Evolutionary conservation across 129 eudicot genomes (phyloP), one percentile per base, ranked within the genome.

Genomic region (Lactuca saligna): DNA sequence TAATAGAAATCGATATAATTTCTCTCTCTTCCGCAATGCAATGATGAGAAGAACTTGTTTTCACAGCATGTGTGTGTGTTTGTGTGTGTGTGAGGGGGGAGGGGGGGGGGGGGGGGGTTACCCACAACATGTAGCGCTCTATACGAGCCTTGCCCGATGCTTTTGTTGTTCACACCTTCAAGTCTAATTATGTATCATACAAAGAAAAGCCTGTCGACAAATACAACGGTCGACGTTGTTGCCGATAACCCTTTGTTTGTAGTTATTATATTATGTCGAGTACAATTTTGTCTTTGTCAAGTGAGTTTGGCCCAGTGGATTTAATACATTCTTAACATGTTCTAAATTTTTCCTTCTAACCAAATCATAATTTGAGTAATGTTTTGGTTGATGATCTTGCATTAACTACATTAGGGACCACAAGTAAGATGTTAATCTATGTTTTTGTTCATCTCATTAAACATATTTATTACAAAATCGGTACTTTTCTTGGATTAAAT

Each of bases 311-410:
- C 29, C 42, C 57, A 13, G 49, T 25, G 12, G 39, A 3, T 6
- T 65, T 7, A 4, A 31, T 6, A 34, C 7, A 4, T 49, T 65
- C 10, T 25, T 13, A 25, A 12, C 69, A 42, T 42, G 12, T 48
- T 6, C 39, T 17, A 64, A 4, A 65, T 46, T 41, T 46, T 46
- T 29, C 39, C 13, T 4, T 4, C 16, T 6, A 25, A 65, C 14
- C 70, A 65, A 48, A 46, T 48, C 32, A 1, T 48, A 32, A 0
- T 65, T 65, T 7, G 33, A 46, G 17, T 34, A 37, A 34, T 15
- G 25, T 7, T 31, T 66, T 49, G 32, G 58, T 66, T 58, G 70
- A 46, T 66, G 70, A 44, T 65, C 53, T 13, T 14, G 31, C 58
- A 14, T 31, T 25, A 65, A 12, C 42, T 48, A 65, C 16, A 14